Conservation (phyloP, 2,329 filamentous ascomycete genomes). For the Colletotrichum filicis region DNA sequence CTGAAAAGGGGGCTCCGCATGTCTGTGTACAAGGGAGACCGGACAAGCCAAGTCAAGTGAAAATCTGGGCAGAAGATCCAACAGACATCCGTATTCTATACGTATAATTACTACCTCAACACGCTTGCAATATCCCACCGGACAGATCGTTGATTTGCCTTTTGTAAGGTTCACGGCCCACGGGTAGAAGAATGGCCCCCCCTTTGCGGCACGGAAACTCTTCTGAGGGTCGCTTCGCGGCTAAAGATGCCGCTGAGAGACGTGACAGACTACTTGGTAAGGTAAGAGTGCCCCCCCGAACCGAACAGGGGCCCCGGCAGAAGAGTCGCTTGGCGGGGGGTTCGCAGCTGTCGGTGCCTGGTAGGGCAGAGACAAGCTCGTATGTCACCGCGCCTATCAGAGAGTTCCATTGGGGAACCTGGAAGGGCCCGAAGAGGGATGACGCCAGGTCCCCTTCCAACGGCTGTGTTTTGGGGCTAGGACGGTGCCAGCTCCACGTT, state of each 20-base stretch:
- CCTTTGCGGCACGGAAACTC: not conserved
- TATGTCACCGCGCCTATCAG: slow-evolving; percentile 32
- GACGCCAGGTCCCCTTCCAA: slow-evolving; percentile 31
- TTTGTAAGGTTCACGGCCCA: not conserved
- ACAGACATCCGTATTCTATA: not conserved
- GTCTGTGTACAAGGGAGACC: not conserved
- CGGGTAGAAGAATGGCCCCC: not conserved
- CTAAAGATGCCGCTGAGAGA: slow-evolving; percentile 1
- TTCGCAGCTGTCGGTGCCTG: slow-evolving; percentile 28
- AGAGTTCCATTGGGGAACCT: slow-evolving; percentile 10
- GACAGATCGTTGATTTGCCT: not conserved
- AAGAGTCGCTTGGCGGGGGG: slow-evolving; percentile 22
- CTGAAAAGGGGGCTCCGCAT: not conserved
- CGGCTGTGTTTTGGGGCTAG: slow-evolving; percentile 21
- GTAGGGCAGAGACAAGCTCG: slow-evolving; percentile 35
- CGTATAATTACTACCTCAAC: too few relatives aligned
- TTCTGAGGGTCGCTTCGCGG: not conserved
- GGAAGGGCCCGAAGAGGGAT: slow-evolving; percentile 4
- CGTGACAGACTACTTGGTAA: not conserved
- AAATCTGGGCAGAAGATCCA: not conserved
- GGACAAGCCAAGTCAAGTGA: not conserved
- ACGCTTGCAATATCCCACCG: not conserved
- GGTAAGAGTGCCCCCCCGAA: not conserved
- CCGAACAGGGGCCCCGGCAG: not conserved
- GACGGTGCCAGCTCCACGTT: slow-evolving; percentile 22